Conservation (phyloP, 768 basidiomycete species). For the Mycena metata region DNA sequence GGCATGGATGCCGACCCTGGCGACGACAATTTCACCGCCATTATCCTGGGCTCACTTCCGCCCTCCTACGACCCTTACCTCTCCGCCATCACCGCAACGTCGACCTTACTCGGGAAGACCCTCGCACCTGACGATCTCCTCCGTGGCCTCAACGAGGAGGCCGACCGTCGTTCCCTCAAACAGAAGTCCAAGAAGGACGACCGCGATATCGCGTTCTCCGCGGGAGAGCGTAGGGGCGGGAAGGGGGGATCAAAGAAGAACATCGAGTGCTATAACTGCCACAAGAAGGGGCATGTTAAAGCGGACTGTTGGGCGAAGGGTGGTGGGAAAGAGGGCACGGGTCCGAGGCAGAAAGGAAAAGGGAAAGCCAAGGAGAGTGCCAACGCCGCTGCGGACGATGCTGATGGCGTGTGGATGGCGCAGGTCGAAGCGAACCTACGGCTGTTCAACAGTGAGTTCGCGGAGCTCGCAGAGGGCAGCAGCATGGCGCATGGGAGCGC, state of each 20-base stretch:
- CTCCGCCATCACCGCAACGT: constrained; percentile 38
- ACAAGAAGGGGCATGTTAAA: constrained; percentile 39
- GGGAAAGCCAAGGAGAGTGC: constrained; percentile 13
- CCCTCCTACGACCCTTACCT: constrained; percentile 40
- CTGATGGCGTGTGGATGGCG: constrained; percentile 33
- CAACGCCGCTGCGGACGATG: constrained; percentile 19
- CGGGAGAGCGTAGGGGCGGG: too few relatives aligned
- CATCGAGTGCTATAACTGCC: constrained; percentile 41
- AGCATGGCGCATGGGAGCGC: too few relatives aligned
- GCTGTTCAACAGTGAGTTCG: constrained; percentile 2
- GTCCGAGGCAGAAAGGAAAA: constrained; percentile 19
- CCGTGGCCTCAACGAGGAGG: too few relatives aligned
- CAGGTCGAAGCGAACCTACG: constrained; percentile 1
- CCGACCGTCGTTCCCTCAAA: too few relatives aligned
- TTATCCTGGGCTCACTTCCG: constrained; percentile 45
- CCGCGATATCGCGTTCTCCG: too few relatives aligned
- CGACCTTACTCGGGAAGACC: constrained; percentile 21
- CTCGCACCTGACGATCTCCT: constrained; percentile 39
- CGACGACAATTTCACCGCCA: constrained; percentile 10
- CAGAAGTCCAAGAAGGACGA: too few relatives aligned
- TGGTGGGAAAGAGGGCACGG: constrained; percentile 40
- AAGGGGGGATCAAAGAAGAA: neutral
- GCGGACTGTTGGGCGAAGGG: constrained; percentile 2
- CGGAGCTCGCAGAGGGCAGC: neutral
- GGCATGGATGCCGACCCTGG: constrained; percentile 37